Conservation (phyloP, 2,329 filamentous ascomycete genomes). For the Pseudonectria buxi region DNA sequence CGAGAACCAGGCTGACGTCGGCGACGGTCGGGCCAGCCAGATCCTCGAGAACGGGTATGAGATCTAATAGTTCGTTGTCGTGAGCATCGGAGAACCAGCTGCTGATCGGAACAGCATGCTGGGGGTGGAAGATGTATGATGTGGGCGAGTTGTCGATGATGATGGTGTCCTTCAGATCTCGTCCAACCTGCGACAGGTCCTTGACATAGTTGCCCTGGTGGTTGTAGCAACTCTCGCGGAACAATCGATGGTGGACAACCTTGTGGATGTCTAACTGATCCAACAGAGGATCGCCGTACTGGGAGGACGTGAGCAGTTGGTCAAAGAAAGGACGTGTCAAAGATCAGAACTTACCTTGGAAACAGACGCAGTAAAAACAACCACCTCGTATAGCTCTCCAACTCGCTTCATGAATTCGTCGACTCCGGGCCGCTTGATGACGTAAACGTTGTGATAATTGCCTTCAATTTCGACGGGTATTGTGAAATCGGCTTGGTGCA, state of each 20-base stretch:
- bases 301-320: constrained; percentile 15
- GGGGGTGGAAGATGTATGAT: constrained; percentile 98
- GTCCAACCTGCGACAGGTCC: constrained; percentile 93
- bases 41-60: constrained; percentile 97
- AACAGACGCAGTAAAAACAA: constrained; percentile 96
- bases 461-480: constrained; percentile 99
- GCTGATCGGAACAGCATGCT: constrained; percentile 97
- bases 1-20: constrained; percentile 95
- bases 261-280: constrained; percentile 97
- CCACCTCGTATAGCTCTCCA: constrained; percentile 94
- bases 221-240: constrained; percentile 98
- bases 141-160: constrained; percentile 99
- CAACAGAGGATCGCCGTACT: constrained; percentile 94
- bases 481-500: constrained; percentile 97
- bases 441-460: constrained; percentile 98
- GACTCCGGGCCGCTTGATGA: constrained; percentile 97
- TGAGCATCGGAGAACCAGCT: constrained; percentile 99
- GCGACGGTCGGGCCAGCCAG: constrained; percentile 80
- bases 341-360: constrained; percentile 63
- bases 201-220: constrained; percentile 99
- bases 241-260: constrained; percentile 90
- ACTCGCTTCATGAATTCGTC: constrained; percentile 99
- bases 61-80: constrained; percentile 94
- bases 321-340: neutral
- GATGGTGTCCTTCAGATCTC: constrained; percentile 93